These are phyloP conservation scores for Cadophora gregata DNA, from an alignment of 2,329 filamentous ascomycete genomes.

Conservation along the genomic window DNA sequence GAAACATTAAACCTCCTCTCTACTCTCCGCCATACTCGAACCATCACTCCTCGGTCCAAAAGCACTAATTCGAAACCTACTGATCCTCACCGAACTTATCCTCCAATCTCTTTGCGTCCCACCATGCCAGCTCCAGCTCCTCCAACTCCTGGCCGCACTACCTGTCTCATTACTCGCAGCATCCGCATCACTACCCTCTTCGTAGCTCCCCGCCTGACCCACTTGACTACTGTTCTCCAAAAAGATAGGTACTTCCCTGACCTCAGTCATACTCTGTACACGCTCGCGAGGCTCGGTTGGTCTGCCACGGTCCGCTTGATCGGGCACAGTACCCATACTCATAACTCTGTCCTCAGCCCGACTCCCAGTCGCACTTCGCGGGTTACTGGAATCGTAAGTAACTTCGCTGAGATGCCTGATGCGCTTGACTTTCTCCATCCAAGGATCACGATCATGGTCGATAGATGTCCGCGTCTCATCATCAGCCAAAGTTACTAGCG, in stretches of 20 bases:
- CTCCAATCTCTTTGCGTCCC: not conserved
- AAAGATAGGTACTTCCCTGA: conserved; percentile 7
- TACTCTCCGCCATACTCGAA: not conserved
- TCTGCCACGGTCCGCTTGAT: not conserved
- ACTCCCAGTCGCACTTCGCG: conserved; percentile 5
- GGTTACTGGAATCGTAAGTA: not conserved
- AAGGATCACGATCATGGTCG: not conserved
- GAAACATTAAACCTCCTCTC: not conserved
- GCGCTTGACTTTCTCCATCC: conserved; percentile 9
- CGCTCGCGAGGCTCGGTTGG: not conserved
- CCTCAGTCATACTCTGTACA: not conserved
- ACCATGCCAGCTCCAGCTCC: conserved; percentile 2
- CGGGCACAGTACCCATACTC: not conserved
- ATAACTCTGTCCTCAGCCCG: not conserved
- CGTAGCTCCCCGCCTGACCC: not conserved
- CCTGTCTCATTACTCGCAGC: conserved; percentile 4
- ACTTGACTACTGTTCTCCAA: not conserved
- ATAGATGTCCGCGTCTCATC: not conserved
- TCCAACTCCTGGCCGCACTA: conserved; percentile 1
- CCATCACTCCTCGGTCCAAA: not conserved
- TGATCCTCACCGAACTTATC: not conserved
- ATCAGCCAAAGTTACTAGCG: not conserved
- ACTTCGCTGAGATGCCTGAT: not conserved
- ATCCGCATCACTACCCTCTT: not conserved
- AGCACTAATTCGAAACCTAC: conserved; percentile 7